These are phyloP conservation scores for Plasmodium cynomolgi DNA, from an alignment of 169 alveolate species.

Conservation along the genomic window DNA sequence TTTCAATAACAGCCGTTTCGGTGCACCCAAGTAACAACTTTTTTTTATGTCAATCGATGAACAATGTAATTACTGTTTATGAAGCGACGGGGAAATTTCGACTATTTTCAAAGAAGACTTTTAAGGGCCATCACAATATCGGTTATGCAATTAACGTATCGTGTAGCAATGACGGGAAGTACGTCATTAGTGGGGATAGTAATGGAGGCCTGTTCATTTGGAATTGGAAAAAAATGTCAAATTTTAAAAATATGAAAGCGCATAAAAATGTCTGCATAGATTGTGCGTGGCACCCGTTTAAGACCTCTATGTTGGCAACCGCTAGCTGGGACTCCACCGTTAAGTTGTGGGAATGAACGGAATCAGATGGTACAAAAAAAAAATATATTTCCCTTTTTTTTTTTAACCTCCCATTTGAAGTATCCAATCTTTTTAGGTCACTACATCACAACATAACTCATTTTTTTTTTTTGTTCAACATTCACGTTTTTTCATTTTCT, in stretches of 20 bases:
- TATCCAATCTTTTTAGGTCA: neutral
- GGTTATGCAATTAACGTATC: slow-evolving; percentile 96
- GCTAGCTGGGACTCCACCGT: slow-evolving; percentile 98
- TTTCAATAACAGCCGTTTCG: slow-evolving; percentile 93
- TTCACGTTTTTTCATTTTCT: neutral
- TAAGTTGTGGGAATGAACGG: slow-evolving; percentile 94
- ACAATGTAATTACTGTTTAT: slow-evolving; percentile 94
- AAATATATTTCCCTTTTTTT: neutral
- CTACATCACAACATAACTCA: neutral
- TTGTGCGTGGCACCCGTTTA: slow-evolving; percentile 97
- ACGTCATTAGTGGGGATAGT: slow-evolving; percentile 95
- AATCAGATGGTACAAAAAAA: neutral
- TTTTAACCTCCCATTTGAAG: neutral
- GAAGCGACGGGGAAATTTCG: slow-evolving; percentile 92
- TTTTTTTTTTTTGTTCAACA: neutral
- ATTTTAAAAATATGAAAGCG: slow-evolving; percentile 92
- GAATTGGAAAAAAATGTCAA: slow-evolving; percentile 96
- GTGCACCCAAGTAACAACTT: slow-evolving; percentile 95
- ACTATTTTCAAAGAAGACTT: slow-evolving; percentile 93
- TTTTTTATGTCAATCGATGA: slow-evolving; percentile 95
- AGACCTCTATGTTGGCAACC: slow-evolving; percentile 94
- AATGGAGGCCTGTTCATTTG: slow-evolving; percentile 96
- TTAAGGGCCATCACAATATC: slow-evolving; percentile 93
- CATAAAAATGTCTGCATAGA: slow-evolving; percentile 96
- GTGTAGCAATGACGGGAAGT: slow-evolving; percentile 96